Evolutionary conservation across 192 early-diverging fungal genomes (phyloP), one percentile per base, ranked within the genome.

Genomic region (Gamsiella multidivaricata): DNA sequence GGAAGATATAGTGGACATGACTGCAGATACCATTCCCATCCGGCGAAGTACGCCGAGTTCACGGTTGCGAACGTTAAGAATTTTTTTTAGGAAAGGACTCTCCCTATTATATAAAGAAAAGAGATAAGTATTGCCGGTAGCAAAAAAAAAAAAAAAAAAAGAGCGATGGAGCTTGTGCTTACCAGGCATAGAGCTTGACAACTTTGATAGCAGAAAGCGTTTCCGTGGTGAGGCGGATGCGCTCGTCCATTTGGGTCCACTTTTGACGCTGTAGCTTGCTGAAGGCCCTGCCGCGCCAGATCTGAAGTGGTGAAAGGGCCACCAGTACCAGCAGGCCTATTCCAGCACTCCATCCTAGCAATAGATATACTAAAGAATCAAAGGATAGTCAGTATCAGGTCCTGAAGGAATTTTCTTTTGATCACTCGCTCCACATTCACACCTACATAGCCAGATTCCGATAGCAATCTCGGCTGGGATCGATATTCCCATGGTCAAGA

Each of bases 131-230:
- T 15, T 26, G 29, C 3, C 29, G 14, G 6, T 20, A 20, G 46
- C 23, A 18, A 28, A 52, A 3, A 52, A 55, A n/a, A 11, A 32
- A 7, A 32, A 9, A 31, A 4, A 20, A 15, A 22, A 12, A 57
- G 33, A 1, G 36, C 18, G 25, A 23, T 3, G 12, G 33, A 17
- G 5, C 23, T 23, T 25, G 12, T 26, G 36, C 25, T 46, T 22
- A 45, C 57, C 42, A 52, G 14, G 26, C 3, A 52, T 82, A 72
- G n/a, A 82, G 33, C 58, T 82, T 82, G 49, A 79, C 65, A 11
- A 82, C 49, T 55, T 79, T 82, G 65, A 82, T 82, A 15, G 73
- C 74, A 14, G 74, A 36, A 22, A 82, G 42, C 2, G 53, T 59
- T 23, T 82, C 81, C n/a, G 75, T 82, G 3, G 70, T 66, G 4